These are phyloP conservation scores for Dactylis glomerata DNA, from an alignment of 176 grass and related monocot species.

Conservation along the genomic window DNA sequence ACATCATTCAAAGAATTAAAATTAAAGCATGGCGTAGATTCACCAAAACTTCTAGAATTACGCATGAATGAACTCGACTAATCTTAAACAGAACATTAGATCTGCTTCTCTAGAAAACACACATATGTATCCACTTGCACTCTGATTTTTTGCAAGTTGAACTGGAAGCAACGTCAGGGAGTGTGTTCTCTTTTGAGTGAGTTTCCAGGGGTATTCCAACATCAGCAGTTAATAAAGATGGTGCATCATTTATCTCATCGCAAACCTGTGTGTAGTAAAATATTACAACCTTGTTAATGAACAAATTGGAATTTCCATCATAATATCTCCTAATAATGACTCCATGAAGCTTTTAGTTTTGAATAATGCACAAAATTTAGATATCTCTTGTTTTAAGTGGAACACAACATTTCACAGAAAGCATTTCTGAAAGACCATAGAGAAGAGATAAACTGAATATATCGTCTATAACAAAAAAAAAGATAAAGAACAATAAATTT, in stretches of 20 bases:
- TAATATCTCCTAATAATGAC: too few species aligned
- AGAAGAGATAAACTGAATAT: too few species aligned
- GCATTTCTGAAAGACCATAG: too few species aligned
- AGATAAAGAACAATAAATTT: too few species aligned
- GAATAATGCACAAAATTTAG: too few species aligned
- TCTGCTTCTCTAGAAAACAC: background rate
- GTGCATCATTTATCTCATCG: constrained; percentile 69
- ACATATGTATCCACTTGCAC: background rate
- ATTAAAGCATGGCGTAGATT: background rate
- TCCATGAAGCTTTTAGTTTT: too few species aligned
- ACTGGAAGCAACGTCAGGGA: constrained; percentile 66
- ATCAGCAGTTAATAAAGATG: constrained; percentile 73
- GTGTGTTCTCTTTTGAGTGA: constrained; percentile 69
- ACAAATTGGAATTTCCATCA: too few species aligned
- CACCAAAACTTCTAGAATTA: background rate
- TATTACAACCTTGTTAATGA: too few species aligned
- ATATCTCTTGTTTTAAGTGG: too few species aligned
- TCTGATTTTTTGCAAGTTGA: constrained; percentile 32
- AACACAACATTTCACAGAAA: too few species aligned
- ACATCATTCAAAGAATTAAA: background rate
- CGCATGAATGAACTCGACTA: background rate
- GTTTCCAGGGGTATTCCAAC: constrained; percentile 80
- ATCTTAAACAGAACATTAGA: background rate
- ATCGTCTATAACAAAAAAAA: too few species aligned
- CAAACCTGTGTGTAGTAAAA: too few species aligned